phyloP scores from a whole-genome alignment of 202 grass and related monocot genomes.

The Eragrostis tef region DNA sequence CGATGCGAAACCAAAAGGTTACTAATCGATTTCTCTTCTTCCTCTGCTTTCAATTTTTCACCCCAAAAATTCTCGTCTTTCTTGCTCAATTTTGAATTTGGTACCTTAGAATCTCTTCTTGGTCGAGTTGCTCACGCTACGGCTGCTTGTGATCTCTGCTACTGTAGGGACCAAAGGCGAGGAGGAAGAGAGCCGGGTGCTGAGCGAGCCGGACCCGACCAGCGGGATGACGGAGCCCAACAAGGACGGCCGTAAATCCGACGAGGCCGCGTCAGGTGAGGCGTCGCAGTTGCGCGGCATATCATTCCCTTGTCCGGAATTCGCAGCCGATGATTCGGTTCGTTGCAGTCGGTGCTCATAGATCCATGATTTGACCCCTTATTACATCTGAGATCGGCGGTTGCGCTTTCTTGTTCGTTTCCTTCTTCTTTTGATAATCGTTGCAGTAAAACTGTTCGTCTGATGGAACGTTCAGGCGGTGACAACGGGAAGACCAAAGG shows the following conservation, averaged over 20 bases:
- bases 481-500: constrained; percentile 29
- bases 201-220: constrained; percentile 57
- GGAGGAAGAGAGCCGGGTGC: constrained; percentile 48
- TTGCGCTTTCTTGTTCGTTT: not conserved
- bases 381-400: not conserved
- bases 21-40: not conserved
- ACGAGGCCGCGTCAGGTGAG: constrained; percentile 29
- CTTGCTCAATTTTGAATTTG: not conserved
- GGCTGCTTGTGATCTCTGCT: not conserved
- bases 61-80: not conserved
- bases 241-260: constrained; percentile 39
- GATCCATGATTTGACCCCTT: constrained; percentile 33
- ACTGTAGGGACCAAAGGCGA: constrained; percentile 23
- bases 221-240: constrained; percentile 51
- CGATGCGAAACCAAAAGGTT: constrained; percentile 57
- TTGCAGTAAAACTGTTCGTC: not conserved
- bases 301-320: constrained; percentile 8
- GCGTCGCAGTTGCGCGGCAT: constrained; percentile 40
- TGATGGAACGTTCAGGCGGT: constrained; percentile 20
- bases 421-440: not conserved
- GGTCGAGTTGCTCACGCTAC: not conserved
- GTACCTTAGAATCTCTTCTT: not conserved
- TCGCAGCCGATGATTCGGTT: not conserved
- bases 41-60: not conserved
- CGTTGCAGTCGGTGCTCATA: not conserved